Percentiles rank a stretch among this genome's conserved stretches.
Conservation (phyloP, 75 land plant genomes). For the Pinus taeda region DNA sequence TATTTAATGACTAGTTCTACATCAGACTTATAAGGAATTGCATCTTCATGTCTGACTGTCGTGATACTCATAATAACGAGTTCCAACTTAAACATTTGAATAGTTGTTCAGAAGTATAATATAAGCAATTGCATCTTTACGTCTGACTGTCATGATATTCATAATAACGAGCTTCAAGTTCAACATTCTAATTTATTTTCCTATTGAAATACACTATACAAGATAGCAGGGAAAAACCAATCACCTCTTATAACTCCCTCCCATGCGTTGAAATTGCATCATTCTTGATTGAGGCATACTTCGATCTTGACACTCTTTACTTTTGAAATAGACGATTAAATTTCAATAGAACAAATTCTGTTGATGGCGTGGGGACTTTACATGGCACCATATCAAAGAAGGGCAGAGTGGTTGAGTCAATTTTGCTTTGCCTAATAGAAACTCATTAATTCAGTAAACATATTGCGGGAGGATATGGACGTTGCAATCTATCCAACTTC, state of each 20-base stretch:
- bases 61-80: not conserved
- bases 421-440: not conserved
- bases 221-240: too few relatives aligned
- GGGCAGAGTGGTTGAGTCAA: not conserved
- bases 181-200: too few relatives aligned
- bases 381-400: not conserved
- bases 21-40: not conserved
- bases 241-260: not conserved
- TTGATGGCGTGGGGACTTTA: not conserved
- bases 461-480: not conserved
- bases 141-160: too few relatives aligned
- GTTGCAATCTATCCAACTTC: not conserved
- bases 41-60: not conserved
- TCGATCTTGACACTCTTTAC: not conserved
- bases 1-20: not conserved
- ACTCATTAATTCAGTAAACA: not conserved
- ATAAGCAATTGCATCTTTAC: too few relatives aligned
- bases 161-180: too few relatives aligned
- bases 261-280: not conserved
- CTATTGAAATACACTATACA: too few relatives aligned
- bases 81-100: too few relatives aligned
- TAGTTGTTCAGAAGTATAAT: too few relatives aligned
- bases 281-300: not conserved
- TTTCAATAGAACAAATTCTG: too few relatives aligned
- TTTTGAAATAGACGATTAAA: not conserved